Evolutionary conservation across 805 yeast species (phyloP), one percentile per base, ranked within the genome.

Genomic region (Monosporozyma aerobia): DNA sequence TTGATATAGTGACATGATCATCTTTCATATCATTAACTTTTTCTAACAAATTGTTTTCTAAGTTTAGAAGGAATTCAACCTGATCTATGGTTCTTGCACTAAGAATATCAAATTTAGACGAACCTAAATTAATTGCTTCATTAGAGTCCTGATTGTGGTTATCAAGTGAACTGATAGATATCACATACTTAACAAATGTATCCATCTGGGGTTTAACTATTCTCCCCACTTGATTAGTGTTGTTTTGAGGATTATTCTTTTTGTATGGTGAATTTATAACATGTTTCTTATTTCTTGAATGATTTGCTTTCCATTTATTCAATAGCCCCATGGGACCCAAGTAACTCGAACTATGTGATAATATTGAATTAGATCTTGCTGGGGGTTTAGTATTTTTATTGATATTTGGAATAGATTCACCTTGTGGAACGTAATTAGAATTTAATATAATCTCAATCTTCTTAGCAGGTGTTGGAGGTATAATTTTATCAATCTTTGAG

Each of bases 51-150:
- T 68, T 65, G 54, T 73, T 70, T 59, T 78, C 81, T 59, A 73
- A 72, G 10, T 80, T 61, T 4, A 80, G 71, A 47, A 81, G 66
- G 55, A 68, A 76, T 59, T 82, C 85, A 47, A 83, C 77, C 62
- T 86, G 90, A 57, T 81, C 85, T 29, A 84, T 76, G 2, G 86
- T 81, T 62, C 89, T 72, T 2, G 88, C 88, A 64, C 88, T 81
- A 53, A 86, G 66, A 8, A 83, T 70, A 65, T 85, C 92, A 54
- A 81, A 74, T 57, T 81, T 76, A 2, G 68, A 58, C n/a, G 58
- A 51, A 40, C 54, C 60, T 9, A 52, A 44, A 13, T 32, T 30
- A 1, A 35, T 16, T 6, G 46, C 5, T 11, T 54, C 60, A 10
- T 49, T 51, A 10, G 33, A 44, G 22, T 51, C 54, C n/a, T 51